Conservation (phyloP, 2,329 filamentous ascomycete genomes). For the Penicillium sp. region DNA sequence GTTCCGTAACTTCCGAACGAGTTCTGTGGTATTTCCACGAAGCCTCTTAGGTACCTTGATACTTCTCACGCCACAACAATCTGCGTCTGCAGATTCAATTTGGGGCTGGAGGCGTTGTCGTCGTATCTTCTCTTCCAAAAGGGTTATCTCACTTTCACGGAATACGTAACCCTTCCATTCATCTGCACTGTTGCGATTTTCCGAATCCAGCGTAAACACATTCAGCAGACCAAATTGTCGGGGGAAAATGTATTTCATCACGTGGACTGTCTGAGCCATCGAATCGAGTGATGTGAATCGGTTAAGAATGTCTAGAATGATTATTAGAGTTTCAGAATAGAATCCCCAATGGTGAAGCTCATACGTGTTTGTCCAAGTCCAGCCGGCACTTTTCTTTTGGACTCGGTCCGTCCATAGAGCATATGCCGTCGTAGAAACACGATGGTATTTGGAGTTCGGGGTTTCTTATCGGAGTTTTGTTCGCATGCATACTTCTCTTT, state of each 20-base stretch:
- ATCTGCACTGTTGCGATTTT: conserved; percentile 66
- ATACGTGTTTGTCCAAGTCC: conserved; percentile 80
- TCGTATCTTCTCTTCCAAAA: conserved; percentile 18
- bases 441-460: conserved; percentile 56
- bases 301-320: conserved; percentile 71
- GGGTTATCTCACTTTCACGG: conserved; percentile 75
- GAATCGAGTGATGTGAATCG: conserved; percentile 53
- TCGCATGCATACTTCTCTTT: not conserved
- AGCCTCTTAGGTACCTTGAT: conserved; percentile 51
- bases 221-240: conserved; percentile 88
- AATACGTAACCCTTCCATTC: conserved; percentile 80
- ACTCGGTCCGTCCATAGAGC: conserved; percentile 76
- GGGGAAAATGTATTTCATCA: conserved; percentile 93
- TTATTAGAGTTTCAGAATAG: not conserved
- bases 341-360: conserved; percentile 32
- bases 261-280: conserved; percentile 59
- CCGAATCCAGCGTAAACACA: conserved; percentile 73
- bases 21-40: conserved; percentile 57
- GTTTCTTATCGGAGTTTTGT: not conserved
- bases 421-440: conserved; percentile 78
- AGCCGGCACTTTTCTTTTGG: conserved; percentile 65
- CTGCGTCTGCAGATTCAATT: conserved; percentile 3
- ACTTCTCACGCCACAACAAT: conserved; percentile 1
- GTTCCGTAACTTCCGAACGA: conserved; percentile 68
- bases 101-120: not conserved